Evolutionary conservation across 2,329 filamentous ascomycete species (phyloP).

Genomic region (Fusarium redolens): DNA sequence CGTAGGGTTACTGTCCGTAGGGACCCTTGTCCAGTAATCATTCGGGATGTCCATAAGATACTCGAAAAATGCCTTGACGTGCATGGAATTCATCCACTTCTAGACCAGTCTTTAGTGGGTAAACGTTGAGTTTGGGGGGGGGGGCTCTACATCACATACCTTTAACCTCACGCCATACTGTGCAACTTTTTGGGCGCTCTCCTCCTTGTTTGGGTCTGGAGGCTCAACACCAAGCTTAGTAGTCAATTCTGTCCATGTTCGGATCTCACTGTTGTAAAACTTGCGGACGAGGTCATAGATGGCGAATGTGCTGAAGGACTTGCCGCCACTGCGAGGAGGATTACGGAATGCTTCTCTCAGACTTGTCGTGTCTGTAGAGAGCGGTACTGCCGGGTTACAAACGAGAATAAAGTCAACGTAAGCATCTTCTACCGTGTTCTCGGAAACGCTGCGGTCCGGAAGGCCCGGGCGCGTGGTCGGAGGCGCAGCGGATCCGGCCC

Average conservation of each 20-base stretch:
- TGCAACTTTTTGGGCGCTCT: conserved; percentile 93
- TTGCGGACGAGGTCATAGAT: conserved; percentile 83
- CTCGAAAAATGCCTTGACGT: conserved; percentile 94
- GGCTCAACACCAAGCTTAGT: conserved; percentile 89
- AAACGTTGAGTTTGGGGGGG: neutral
- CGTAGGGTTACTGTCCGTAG: conserved; percentile 70
- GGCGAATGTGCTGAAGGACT: conserved; percentile 81
- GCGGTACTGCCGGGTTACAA: conserved; percentile 83
- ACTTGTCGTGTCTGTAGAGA: conserved; percentile 75
- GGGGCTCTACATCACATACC: conserved; percentile 57
- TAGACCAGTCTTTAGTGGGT: conserved; percentile 48
- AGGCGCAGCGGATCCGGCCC: conserved; percentile 31
- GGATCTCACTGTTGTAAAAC: conserved; percentile 84
- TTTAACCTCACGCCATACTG: conserved; percentile 94
- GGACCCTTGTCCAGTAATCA: conserved; percentile 82
- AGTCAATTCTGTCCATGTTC: conserved; percentile 91
- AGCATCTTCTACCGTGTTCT: conserved; percentile 80
- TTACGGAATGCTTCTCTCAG: conserved; percentile 81
- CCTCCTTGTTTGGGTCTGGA: conserved; percentile 82
- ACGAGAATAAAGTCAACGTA: conserved; percentile 89
- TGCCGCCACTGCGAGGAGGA: conserved; percentile 88
- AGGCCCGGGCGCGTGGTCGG: conserved; percentile 53
- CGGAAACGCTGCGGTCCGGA: conserved; percentile 75
- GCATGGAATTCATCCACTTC: conserved; percentile 98
- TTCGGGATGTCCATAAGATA: conserved; percentile 84